Base-by-base conservation (phyloP, 495 filamentous ascomycete species). In the Amphirosellinia nigrospora region DNA sequence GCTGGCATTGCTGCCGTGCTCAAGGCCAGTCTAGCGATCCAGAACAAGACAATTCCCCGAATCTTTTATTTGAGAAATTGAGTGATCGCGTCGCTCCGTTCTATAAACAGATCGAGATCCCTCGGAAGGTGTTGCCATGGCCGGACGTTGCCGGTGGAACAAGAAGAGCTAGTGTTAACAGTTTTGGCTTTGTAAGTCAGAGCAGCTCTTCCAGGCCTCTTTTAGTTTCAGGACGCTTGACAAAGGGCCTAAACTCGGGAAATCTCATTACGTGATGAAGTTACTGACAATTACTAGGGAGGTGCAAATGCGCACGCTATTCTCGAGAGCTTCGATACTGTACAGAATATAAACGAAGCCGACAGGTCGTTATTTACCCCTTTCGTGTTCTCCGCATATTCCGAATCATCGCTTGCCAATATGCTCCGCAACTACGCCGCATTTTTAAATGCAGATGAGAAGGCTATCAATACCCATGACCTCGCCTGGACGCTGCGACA, bases 81-180 rank as follows among this genome's bases (percentile, higher is more conserved):
- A 90, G 86, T 46, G 83, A 86, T 2, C 68, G 66, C 1, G 73
- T 89, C 4, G 70, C 75, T 41, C 78, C 82, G 1, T 86, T 80
- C 52, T 85, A 78, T 66, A 16, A 64, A 0, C 32, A 77, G 43
- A 74, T 89, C 2, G 5, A 79, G 8, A 71, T 89, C 3, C 60
- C 68, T 8, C 16, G 6, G 0, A 2, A 3, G 4, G 3, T 26
- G 3, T 1, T 13, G 23, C 34, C 58, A 4, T 70, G 68, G 68
- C 68, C 68, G 16, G 26, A n/a, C 2, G 13, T 56, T n/a, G 9
- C 60, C 10, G 36, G 36, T 3, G 23, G 11, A 13, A 23, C 2
- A 10, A 15, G 10, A 82, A 83, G 89, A 28, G 85, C 81, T 0
- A 89, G 86, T 50, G 83, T 92, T 21, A 91, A 90, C 69, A 86